Conservation (phyloP, 192 early-diverging fungal species). For the Linnemannia zychae region DNA sequence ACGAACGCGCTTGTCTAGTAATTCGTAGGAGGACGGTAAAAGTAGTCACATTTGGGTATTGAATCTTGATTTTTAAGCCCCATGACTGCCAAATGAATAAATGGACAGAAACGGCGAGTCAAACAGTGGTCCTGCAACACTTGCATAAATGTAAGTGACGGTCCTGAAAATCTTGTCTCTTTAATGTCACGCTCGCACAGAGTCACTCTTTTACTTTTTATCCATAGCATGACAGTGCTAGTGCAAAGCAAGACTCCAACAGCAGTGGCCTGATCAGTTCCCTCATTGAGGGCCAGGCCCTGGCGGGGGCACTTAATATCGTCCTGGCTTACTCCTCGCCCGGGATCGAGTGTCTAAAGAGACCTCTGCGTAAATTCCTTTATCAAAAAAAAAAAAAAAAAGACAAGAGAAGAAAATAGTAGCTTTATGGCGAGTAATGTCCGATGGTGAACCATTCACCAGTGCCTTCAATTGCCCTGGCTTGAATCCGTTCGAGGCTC, state of each 20-base stretch:
- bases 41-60: neutral
- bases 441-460: constrained; percentile 64
- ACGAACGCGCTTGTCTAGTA: neutral
- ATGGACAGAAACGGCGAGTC: neutral
- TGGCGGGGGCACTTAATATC: constrained; percentile 45
- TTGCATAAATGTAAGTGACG: constrained; percentile 12
- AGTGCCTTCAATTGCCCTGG: constrained; percentile 39
- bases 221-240: constrained; percentile 48
- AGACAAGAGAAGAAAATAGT: neutral
- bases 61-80: neutral
- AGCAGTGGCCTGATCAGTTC: constrained; percentile 19
- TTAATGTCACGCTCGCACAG: constrained; percentile 52
- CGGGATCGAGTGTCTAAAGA: constrained; percentile 53
- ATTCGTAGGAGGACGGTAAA: neutral
- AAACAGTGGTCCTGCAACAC: neutral
- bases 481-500: constrained; percentile 50
- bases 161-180: neutral
- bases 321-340: constrained; percentile 44
- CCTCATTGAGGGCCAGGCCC: constrained; percentile 43
- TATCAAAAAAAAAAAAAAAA: neutral
- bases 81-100: neutral
- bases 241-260: constrained; percentile 44
- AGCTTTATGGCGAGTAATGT: neutral
- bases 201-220: constrained; percentile 35
- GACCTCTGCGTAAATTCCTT: constrained; percentile 33